phyloP scores from a whole-genome alignment of 805 yeast genomes.

The Sugiyamaella qingdaonensis region DNA sequence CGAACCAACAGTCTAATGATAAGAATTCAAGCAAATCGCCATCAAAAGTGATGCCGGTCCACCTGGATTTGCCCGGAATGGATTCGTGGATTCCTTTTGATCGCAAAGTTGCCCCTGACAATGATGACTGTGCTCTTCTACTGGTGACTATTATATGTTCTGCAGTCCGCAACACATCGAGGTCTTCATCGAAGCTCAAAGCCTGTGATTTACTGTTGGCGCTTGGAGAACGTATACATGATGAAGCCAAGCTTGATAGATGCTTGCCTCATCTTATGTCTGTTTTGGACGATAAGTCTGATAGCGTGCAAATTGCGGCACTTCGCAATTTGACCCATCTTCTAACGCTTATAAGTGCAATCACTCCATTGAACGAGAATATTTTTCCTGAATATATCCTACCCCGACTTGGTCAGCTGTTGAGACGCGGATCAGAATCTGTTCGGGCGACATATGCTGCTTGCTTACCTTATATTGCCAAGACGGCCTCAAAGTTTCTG shows the following conservation, averaged over 20 bases:
- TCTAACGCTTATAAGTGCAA: constrained; percentile 53
- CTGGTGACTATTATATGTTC: constrained; percentile 56
- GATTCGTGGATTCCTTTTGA: constrained; percentile 16
- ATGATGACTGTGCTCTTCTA: constrained; percentile 48
- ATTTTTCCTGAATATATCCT: constrained; percentile 78
- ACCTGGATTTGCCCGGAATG: constrained; percentile 20
- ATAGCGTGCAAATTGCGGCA: constrained; percentile 64
- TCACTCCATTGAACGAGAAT: constrained; percentile 70
- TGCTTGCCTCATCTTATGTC: constrained; percentile 74
- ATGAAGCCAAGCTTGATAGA: constrained; percentile 81
- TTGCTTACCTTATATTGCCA: constrained; percentile 69
- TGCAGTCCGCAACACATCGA: constrained; percentile 54
- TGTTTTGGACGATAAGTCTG: constrained; percentile 64
- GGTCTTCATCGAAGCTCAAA: constrained; percentile 55
- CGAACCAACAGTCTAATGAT: not conserved
- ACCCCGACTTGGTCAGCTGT: constrained; percentile 56
- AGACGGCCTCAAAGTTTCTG: constrained; percentile 57
- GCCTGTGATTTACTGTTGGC: constrained; percentile 76
- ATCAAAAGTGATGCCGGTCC: constrained; percentile 12
- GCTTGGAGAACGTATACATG: constrained; percentile 69
- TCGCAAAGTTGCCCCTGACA: constrained; percentile 22
- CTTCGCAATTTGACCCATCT: constrained; percentile 64
- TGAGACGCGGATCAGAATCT: constrained; percentile 39
- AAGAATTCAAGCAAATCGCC: not conserved
- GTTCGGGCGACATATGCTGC: constrained; percentile 67